A percentile compares a stretch with the other conserved stretches of the same genome.
These are phyloP conservation scores for Penicillium riverlandense DNA, from an alignment of 495 filamentous ascomycete genomes.

Conservation along the genomic window DNA sequence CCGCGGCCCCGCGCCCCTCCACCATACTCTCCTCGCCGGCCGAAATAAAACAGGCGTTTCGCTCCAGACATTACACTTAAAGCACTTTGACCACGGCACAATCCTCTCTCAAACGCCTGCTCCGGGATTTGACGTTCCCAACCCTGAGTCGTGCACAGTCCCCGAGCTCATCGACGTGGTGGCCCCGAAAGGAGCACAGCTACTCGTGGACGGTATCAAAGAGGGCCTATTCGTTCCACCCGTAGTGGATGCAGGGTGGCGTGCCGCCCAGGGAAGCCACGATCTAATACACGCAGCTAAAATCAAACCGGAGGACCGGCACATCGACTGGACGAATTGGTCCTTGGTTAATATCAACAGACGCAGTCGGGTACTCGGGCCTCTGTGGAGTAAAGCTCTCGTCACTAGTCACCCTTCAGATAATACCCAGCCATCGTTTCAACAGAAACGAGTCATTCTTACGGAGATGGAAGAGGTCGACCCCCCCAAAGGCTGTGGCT, in stretches of 20 bases:
- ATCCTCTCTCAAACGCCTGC: constrained; percentile 61
- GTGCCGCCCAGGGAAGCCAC: constrained; percentile 4
- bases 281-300: constrained; percentile 41
- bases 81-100: constrained; percentile 67
- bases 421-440: constrained; percentile 10
- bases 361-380: constrained; percentile 44
- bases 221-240: constrained; percentile 60
- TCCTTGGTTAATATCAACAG: constrained; percentile 37
- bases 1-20: constrained; percentile 68
- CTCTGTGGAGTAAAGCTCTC: constrained; percentile 45
- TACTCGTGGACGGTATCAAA: constrained; percentile 56
- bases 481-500: constrained; percentile 17
- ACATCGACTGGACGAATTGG: constrained; percentile 48
- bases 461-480: constrained; percentile 31
- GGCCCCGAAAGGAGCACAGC: constrained; percentile 43
- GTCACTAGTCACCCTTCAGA: constrained; percentile 12
- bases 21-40: constrained; percentile 63
- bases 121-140: constrained; percentile 46
- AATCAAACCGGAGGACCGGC: constrained; percentile 44
- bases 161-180: constrained; percentile 31
- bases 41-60: constrained; percentile 59
- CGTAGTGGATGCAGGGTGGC: constrained; percentile 33
- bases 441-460: constrained; percentile 32
- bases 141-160: constrained; percentile 33
- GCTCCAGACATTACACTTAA: constrained; percentile 74